Evolutionary conservation across 306 rosid genomes (phyloP), one percentile per base, ranked within the genome.

Genomic region (Fagus crenata): DNA sequence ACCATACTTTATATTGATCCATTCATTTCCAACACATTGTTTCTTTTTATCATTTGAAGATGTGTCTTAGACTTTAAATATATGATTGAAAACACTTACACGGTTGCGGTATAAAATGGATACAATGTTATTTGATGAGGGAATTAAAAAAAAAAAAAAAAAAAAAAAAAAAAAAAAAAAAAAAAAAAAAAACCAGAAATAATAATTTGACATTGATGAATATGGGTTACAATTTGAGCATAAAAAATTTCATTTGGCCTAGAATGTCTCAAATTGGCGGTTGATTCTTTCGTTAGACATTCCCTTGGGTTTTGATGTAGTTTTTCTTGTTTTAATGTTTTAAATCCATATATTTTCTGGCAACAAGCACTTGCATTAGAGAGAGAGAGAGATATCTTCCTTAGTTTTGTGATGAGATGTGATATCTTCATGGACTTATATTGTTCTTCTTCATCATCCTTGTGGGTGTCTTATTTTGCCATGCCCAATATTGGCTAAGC

Each of bases 1-100:
- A 74, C 41, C 63, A 40, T 22, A 74, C 55, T 55, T 11, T 51
- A 67, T 46, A 67, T 46, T 46, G 53, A 64, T 55, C 54, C 31
- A 69, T 28, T 78, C 55, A 59, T 40, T 49, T 6, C 15, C 43
- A 33, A 81, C 53, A 15, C 14, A 12, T 49, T 22, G 35, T 6
- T 15, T 70, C 15, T 12, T 0, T 35, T 22, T 46, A 6, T 22
- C 60, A 63, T 9, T 4, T 7, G 36, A 61, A 7, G 15, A 28
- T n/a, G 7, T 12, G 28, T n/a, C 41, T 49, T 49, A 13, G 4
- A 2, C 49, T 53, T 18, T 33, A 11, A 35, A 72, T 5, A 14
- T 71, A 28, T 17, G 39, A 37, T 54, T 13, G 40, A 35, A 35
- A 61, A 18, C 28, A 17, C 22, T 61, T 61, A 15, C 40, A 11